Evolutionary conservation across 495 filamentous ascomycete genomes (phyloP).

Genomic region (Chaetomium cochliodes): DNA sequence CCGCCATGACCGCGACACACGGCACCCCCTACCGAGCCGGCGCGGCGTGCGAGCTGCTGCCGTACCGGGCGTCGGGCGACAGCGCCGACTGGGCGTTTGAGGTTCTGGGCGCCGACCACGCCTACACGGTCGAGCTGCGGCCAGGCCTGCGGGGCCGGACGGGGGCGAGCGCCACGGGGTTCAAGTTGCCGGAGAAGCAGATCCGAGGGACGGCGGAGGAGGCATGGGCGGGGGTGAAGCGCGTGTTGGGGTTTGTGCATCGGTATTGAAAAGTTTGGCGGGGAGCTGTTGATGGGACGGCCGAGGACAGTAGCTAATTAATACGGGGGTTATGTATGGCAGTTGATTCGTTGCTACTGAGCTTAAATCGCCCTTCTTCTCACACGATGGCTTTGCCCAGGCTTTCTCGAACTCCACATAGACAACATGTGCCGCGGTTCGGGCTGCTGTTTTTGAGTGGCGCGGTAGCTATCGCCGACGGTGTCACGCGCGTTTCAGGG

Average conservation of each 20-base stretch:
- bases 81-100: conserved; percentile 14
- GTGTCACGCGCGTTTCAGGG: too few relatives aligned
- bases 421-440: too few relatives aligned
- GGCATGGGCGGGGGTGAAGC: conserved; percentile 12
- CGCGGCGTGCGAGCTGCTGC: conserved; percentile 16
- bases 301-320: too few relatives aligned
- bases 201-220: conserved; percentile 13
- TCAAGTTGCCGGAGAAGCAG: conserved; percentile 9
- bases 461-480: too few relatives aligned
- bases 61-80: conserved; percentile 13
- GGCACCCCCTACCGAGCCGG: conserved; percentile 8
- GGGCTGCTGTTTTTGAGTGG: too few relatives aligned
- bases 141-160: neutral
- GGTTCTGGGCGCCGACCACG: conserved; percentile 6
- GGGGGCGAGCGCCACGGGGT: neutral
- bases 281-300: neutral
- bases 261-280: neutral
- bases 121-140: conserved; percentile 19
- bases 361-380: too few relatives aligned
- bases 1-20: conserved; percentile 5
- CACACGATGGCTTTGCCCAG: too few relatives aligned
- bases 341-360: neutral
- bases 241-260: conserved; percentile 6
- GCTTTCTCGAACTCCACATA: too few relatives aligned
- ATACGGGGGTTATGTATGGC: too few relatives aligned